These are phyloP conservation scores for Carex cristatella DNA, from an alignment of 176 grass and related monocot species.

Conservation along the genomic window DNA sequence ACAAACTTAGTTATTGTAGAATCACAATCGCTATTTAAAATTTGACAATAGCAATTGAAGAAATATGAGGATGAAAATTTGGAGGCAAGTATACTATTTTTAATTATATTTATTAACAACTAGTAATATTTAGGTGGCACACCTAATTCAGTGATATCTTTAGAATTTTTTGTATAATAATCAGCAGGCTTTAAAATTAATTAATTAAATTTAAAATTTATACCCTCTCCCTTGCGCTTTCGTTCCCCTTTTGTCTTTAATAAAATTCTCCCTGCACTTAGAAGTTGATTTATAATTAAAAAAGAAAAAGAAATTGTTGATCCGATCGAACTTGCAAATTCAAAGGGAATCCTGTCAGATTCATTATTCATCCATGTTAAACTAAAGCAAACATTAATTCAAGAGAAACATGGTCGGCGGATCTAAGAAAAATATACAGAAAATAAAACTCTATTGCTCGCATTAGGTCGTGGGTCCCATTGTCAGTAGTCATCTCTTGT, in stretches of 20 bases:
- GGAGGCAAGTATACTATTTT: neutral
- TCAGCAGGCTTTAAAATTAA: neutral
- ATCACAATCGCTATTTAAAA: too few relatives aligned
- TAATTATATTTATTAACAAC: neutral
- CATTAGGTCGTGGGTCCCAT: neutral
- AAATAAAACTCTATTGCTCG: neutral
- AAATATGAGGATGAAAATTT: neutral
- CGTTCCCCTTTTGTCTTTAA: neutral
- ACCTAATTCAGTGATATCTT: neutral
- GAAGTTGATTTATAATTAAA: neutral
- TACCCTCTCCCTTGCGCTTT: neutral
- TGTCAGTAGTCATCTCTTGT: neutral
- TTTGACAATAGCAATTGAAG: neutral
- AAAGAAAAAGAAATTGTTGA: neutral
- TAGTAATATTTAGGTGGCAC: neutral
- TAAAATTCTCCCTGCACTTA: neutral
- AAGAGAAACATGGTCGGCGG: neutral
- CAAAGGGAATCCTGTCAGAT: neutral
- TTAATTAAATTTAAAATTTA: neutral
- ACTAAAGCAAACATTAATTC: too few relatives aligned
- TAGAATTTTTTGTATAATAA: too few relatives aligned
- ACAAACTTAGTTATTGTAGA: too few relatives aligned
- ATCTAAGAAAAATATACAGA: neutral
- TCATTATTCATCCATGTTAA: too few relatives aligned
- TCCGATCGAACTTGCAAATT: neutral